phyloP scores from a whole-genome alignment of 768 basidiomycete genomes.

The Lactifluus pinguis region DNA sequence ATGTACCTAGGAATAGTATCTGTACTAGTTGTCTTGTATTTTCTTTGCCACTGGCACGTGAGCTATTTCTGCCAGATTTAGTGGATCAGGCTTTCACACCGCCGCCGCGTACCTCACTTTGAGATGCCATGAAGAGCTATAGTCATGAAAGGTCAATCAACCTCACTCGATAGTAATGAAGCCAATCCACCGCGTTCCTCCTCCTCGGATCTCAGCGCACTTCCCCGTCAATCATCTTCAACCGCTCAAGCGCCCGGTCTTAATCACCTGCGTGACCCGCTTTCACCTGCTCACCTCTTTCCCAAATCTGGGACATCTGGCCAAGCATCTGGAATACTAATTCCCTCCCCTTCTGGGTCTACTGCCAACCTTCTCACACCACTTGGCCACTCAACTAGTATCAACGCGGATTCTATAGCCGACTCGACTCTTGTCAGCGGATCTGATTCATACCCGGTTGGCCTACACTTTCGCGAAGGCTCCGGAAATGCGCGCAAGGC shows the following conservation, averaged over 20 bases:
- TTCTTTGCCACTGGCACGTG: constrained; percentile 7
- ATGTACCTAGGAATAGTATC: background rate
- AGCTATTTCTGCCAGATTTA: background rate
- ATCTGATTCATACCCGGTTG: background rate
- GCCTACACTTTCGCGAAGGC: constrained; percentile 19
- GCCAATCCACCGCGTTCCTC: background rate
- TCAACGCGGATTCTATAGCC: background rate
- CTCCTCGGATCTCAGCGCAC: background rate
- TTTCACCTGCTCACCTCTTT: background rate
- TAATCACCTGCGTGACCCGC: background rate
- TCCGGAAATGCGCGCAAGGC: constrained; percentile 17
- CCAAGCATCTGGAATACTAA: background rate
- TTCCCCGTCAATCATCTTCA: background rate
- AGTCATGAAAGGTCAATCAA: background rate
- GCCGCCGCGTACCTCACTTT: background rate
- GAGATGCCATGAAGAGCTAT: background rate
- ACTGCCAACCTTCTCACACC: background rate
- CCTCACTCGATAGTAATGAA: background rate
- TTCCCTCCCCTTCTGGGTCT: background rate
- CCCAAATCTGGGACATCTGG: background rate
- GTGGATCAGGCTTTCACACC: background rate
- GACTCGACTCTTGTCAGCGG: background rate
- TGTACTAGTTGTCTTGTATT: background rate
- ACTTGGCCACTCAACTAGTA: background rate
- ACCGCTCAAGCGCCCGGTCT: background rate